Percentiles rank a stretch among this genome's conserved stretches.
Conservation (phyloP, 164 flowering plant species). For the Annona squamosa region DNA sequence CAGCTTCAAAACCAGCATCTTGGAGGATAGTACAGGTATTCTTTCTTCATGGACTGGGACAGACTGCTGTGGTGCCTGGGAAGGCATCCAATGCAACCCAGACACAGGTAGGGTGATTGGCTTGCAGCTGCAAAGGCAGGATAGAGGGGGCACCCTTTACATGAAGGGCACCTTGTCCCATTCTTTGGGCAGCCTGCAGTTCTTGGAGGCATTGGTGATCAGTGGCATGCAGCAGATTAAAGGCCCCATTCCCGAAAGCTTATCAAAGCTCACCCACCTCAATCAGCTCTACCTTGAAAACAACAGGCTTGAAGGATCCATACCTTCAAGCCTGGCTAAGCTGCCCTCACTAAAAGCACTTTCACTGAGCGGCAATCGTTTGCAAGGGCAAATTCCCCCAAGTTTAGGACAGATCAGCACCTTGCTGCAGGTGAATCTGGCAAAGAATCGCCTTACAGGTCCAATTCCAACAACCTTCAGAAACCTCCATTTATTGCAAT, state of each 20-base stretch:
- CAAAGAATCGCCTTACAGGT: constrained; percentile 53
- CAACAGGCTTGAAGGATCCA: constrained; percentile 52
- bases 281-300: constrained; percentile 69
- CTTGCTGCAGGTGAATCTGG: constrained; percentile 48
- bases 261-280: constrained; percentile 49
- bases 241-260: constrained; percentile 62
- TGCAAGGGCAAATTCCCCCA: constrained; percentile 60
- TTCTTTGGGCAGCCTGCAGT: constrained; percentile 48
- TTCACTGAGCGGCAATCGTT: constrained; percentile 56
- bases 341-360: constrained; percentile 45
- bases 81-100: constrained; percentile 66
- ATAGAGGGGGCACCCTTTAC: constrained; percentile 27
- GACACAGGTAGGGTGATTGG: constrained; percentile 54
- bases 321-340: constrained; percentile 61
- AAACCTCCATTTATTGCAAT: constrained; percentile 41
- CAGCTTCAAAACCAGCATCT: constrained; percentile 59
- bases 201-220: constrained; percentile 59
- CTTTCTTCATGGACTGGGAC: constrained; percentile 67
- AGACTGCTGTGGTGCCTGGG: constrained; percentile 90
- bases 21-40: constrained; percentile 58
- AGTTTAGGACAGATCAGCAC: constrained; percentile 43
- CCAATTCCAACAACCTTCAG: constrained; percentile 52
- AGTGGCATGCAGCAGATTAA: constrained; percentile 70
- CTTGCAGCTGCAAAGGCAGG: constrained; percentile 44
- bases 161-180: constrained; percentile 78